phyloP scores from a whole-genome alignment of 768 basidiomycete species.

The Termitomyces titanicus region DNA sequence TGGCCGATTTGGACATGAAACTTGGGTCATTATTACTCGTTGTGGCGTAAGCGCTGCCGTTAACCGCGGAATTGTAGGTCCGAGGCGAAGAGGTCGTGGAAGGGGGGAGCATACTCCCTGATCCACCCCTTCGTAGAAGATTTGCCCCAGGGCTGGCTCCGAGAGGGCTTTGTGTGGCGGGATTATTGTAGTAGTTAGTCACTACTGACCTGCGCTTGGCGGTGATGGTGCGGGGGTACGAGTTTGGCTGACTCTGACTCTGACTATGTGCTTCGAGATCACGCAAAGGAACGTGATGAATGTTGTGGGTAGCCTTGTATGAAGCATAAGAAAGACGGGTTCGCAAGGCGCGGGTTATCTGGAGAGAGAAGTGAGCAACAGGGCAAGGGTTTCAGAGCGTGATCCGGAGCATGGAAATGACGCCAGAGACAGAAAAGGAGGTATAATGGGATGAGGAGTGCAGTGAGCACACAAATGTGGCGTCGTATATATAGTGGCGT shows the following conservation, averaged over 20 bases:
- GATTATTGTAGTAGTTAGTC: slow-evolving; percentile 43
- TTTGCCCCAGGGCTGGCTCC: slow-evolving; percentile 24
- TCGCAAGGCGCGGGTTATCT: slow-evolving; percentile 81
- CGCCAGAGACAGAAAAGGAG: slow-evolving; percentile 9
- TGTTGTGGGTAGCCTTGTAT: slow-evolving; percentile 77
- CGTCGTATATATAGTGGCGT: slow-evolving; percentile 1
- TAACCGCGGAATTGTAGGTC: slow-evolving; percentile 36
- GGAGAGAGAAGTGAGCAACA: slow-evolving; percentile 34
- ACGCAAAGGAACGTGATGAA: slow-evolving; percentile 59
- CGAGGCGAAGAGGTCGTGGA: slow-evolving; percentile 38
- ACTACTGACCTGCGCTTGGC: slow-evolving; percentile 54
- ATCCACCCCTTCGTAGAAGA: slow-evolving; percentile 32
- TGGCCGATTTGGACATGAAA: slow-evolving; percentile 29
- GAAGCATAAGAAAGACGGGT: slow-evolving; percentile 80
- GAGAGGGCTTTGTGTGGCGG: slow-evolving; percentile 45
- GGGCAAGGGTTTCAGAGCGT: slow-evolving; percentile 28
- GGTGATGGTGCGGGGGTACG: slow-evolving; percentile 50
- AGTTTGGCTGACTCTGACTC: slow-evolving; percentile 35
- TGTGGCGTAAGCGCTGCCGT: slow-evolving; percentile 26
- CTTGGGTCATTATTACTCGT: slow-evolving; percentile 28
- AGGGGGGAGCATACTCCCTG: slow-evolving; percentile 46
- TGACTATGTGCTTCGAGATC: slow-evolving; percentile 67
- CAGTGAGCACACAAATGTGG: slow-evolving; percentile 4
- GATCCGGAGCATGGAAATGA: slow-evolving; percentile 15
- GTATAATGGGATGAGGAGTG: slow-evolving; percentile 1